Percentiles rank a stretch among this genome's conserved stretches.
phyloP scores from a whole-genome alignment of 371 early-diverging fungal species.

The Apophysomyces elegans region DNA sequence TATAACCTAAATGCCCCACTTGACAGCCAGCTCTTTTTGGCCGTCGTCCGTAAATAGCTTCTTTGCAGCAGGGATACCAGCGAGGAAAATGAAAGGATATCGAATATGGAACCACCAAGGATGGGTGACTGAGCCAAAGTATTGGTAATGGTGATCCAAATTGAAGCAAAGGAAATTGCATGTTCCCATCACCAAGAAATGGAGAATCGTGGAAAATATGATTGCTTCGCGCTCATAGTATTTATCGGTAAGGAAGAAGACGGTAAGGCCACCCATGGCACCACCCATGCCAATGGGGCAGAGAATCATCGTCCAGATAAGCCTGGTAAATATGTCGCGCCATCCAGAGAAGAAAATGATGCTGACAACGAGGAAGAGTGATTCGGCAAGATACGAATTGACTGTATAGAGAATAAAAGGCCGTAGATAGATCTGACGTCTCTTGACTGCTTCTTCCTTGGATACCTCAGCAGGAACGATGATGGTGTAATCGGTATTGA shows the following conservation, averaged over 20 bases:
- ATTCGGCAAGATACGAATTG: constrained; percentile 13
- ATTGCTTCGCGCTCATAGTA: constrained; percentile 8
- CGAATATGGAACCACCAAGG: constrained; percentile 21
- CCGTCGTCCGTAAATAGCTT: constrained; percentile 19
- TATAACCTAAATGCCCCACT: constrained; percentile 13
- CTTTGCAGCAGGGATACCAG: constrained; percentile 15
- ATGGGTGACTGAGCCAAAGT: constrained; percentile 16
- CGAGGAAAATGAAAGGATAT: constrained; percentile 19
- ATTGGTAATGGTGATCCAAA: constrained; percentile 14
- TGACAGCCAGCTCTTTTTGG: constrained; percentile 13
- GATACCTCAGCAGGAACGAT: constrained; percentile 15
- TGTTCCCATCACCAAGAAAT: constrained; percentile 13
- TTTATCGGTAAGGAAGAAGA: constrained; percentile 17
- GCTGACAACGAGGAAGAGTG: constrained; percentile 8
- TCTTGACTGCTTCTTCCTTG: constrained; percentile 16
- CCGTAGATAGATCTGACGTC: constrained; percentile 13
- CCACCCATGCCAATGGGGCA: constrained; percentile 19
- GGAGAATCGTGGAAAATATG: constrained; percentile 13
- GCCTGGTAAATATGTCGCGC: constrained; percentile 10
- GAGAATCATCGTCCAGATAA: constrained; percentile 19
- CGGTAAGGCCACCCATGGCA: constrained; percentile 13
- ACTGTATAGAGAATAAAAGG: constrained; percentile 18
- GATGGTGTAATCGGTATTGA: constrained; percentile 2
- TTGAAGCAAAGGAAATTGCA: constrained; percentile 19
- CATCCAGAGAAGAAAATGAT: constrained; percentile 16